phyloP scores from a whole-genome alignment of 306 rosid genomes.

The Bauhinia variegata region DNA sequence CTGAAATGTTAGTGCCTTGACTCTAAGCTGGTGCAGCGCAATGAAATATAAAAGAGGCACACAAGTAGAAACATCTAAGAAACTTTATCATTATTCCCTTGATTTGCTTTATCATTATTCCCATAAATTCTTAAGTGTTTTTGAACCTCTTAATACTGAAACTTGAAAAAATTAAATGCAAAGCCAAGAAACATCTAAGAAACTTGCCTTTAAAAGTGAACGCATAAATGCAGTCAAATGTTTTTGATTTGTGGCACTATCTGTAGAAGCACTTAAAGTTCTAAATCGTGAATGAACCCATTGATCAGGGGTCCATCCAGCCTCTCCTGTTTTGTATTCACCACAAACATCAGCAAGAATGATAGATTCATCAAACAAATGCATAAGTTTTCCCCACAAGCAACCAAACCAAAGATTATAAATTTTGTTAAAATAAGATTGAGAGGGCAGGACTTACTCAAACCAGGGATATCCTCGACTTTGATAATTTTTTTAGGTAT shows the following conservation, averaged over 20 bases:
- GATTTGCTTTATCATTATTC: neutral
- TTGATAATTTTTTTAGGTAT: slow-evolving; percentile 67
- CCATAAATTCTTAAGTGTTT: slow-evolving; percentile 14
- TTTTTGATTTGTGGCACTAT: slow-evolving; percentile 64
- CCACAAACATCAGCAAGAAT: slow-evolving; percentile 33
- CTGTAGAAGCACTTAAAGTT: slow-evolving; percentile 55
- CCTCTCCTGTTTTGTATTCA: slow-evolving; percentile 72
- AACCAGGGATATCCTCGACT: slow-evolving; percentile 90
- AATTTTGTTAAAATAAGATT: slow-evolving; percentile 22
- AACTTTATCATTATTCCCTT: neutral
- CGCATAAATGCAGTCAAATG: slow-evolving; percentile 80
- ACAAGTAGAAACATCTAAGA: too few species aligned
- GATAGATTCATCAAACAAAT: slow-evolving; percentile 30
- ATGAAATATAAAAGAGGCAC: neutral
- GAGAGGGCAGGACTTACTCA: slow-evolving; percentile 65
- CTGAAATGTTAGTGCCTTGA: neutral
- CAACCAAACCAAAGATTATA: slow-evolving; percentile 12
- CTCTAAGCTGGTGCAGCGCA: neutral
- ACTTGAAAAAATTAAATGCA: neutral
- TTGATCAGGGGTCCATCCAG: slow-evolving; percentile 97
- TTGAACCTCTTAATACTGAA: slow-evolving; percentile 1
- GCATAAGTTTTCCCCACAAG: slow-evolving; percentile 19
- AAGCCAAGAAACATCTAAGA: slow-evolving; percentile 27
- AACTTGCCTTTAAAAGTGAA: slow-evolving; percentile 77
- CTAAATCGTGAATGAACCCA: slow-evolving; percentile 85